phyloP scores from a whole-genome alignment of 371 early-diverging fungal genomes.

The Dinochytrium kinnereticum region DNA sequence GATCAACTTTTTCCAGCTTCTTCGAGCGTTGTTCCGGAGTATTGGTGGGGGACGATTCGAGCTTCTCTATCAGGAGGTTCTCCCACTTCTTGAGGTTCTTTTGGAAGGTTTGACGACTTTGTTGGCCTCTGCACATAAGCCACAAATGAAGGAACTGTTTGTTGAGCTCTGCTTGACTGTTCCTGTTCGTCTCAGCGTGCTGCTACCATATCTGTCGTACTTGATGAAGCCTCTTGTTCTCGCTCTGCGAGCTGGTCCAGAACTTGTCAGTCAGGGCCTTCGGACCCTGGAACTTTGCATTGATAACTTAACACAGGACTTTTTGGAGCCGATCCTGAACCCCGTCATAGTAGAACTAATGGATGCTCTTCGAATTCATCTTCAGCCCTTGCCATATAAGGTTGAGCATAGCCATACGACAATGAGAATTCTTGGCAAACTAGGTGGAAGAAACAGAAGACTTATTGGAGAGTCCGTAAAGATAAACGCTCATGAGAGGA shows the following conservation, averaged over 20 bases:
- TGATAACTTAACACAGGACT: conserved; percentile 96
- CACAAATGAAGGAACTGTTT: conserved; percentile 80
- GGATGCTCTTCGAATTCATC: conserved; percentile 88
- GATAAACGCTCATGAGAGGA: conserved; percentile 56
- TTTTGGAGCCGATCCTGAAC: conserved; percentile 93
- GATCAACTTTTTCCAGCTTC: conserved; percentile 87
- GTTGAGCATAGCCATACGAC: conserved; percentile 84
- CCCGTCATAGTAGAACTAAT: conserved; percentile 94
- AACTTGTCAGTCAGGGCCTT: conserved; percentile 93
- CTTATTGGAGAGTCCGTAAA: conserved; percentile 74
- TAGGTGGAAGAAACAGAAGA: conserved; percentile 90
- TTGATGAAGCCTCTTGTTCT: conserved; percentile 96
- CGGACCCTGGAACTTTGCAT: conserved; percentile 97
- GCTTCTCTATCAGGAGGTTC: conserved; percentile 86
- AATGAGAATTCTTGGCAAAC: conserved; percentile 94
- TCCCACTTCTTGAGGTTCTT: conserved; percentile 87
- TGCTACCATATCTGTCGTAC: conserved; percentile 92
- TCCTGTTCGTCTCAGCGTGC: conserved; percentile 93
- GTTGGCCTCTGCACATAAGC: conserved; percentile 78
- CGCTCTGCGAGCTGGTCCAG: conserved; percentile 90
- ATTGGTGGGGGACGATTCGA: conserved; percentile 82
- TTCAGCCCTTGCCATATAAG: conserved; percentile 85
- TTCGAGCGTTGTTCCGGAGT: conserved; percentile 92
- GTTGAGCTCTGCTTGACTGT: conserved; percentile 91
- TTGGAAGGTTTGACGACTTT: conserved; percentile 88